Evolutionary conservation across 495 filamentous ascomycete species (phyloP), one percentile per base, ranked within the genome.

Genomic region (Delitschia confertaspora): DNA sequence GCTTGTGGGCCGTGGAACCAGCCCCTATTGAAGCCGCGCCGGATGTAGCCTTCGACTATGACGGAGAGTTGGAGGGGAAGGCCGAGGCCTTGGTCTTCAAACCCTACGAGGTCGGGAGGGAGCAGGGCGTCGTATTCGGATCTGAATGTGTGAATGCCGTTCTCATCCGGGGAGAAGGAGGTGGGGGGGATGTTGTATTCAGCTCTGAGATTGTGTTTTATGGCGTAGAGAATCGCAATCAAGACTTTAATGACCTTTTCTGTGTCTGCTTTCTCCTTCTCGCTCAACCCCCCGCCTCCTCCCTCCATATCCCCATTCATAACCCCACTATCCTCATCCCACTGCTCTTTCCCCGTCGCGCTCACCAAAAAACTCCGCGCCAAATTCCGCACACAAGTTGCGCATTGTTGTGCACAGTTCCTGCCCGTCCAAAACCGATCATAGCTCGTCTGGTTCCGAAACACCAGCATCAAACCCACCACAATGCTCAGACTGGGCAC

Each of bases 381-480:
- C 1, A 84, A 68, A 54, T 83, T 83, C 33, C 80, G 74, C 14
- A 82, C 66, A 24, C 63, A 67, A 21, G 78, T 80, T 40, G 69
- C 69, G 31, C 82, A 65, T 0, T 69, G 66, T 18, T 68, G 75
- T 40, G 82, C 66, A 18, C 71, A 65, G 38, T 75, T 77, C 23
- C 77, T 72, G 13, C 80, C 80, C 22, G 78, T 75, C 80, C 80
- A 84, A 63, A 82, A 84, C 3, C 80, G 69, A 45, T 82, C 81
- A 62, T 83, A 84, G 42, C 71, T 76, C 25, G 79, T 81, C 51
- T 72, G 68, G 49, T 87, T 85, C 10, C 82, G 75, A 68, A 85
- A 85, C 31, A 87, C 82, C 24, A 87, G 79, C 78, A 87, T 85
- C 13, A 87, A 57, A 57, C 82, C 82, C 18, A 86, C 82, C 37